These are phyloP conservation scores for Periconia sp. DNA, from an alignment of 2,329 filamentous ascomycete genomes.

Conservation along the genomic window DNA sequence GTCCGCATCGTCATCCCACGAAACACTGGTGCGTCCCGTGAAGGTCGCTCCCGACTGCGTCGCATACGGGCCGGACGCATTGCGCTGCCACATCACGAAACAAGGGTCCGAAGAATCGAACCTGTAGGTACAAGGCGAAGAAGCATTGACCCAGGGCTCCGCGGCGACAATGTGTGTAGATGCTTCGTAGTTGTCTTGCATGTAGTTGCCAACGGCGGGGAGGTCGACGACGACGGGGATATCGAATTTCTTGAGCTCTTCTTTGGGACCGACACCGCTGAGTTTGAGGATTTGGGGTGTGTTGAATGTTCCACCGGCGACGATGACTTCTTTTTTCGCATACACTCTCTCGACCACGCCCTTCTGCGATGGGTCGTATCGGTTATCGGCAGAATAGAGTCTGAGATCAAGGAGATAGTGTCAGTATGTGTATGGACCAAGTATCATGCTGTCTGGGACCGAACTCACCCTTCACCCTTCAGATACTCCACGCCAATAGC, in stretches of 20 bases:
- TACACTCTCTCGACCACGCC: neutral
- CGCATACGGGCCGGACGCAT: conserved; percentile 42
- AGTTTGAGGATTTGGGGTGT: conserved; percentile 65
- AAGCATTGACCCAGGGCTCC: neutral
- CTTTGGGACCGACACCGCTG: conserved; percentile 59
- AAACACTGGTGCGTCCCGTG: conserved; percentile 48
- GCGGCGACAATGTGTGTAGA: conserved; percentile 46
- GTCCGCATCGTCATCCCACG: conserved; percentile 8
- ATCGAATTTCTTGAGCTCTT: conserved; percentile 54
- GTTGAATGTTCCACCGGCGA: conserved; percentile 56
- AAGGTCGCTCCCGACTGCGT: conserved; percentile 45
- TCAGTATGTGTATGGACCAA: neutral
- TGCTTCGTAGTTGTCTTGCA: conserved; percentile 60
- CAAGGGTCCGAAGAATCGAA: conserved; percentile 43
- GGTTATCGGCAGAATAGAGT: neutral
- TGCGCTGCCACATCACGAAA: conserved; percentile 42
- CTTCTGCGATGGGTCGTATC: neutral
- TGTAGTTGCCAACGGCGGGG: conserved; percentile 60
- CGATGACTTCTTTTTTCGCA: conserved; percentile 16
- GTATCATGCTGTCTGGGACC: conserved; percentile 31
- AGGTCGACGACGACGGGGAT: conserved; percentile 58
- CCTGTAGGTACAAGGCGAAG: conserved; percentile 29
- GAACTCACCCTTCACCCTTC: conserved; percentile 45
- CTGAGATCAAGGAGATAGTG: neutral
- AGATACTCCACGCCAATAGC: conserved; percentile 55